Conservation (phyloP, 176 grass and related monocot genomes). For the Zoysia pacifica region DNA sequence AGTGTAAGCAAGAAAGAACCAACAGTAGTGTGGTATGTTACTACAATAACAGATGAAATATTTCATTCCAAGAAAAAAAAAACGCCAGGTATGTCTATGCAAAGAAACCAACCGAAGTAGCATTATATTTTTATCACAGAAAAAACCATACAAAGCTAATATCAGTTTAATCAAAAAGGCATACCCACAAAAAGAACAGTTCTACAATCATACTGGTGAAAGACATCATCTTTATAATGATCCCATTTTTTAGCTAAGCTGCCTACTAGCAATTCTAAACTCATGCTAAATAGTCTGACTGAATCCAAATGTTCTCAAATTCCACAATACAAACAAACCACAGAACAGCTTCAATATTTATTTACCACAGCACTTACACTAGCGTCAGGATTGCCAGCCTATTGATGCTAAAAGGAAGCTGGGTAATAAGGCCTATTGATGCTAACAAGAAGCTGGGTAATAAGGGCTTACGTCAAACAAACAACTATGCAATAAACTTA, state of each 20-base stretch:
- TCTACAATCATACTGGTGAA: background rate
- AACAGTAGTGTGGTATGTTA: background rate
- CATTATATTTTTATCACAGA: background rate
- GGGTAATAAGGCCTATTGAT: background rate
- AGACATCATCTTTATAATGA: background rate
- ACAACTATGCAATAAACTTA: constrained; percentile 46
- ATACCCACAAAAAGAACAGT: background rate
- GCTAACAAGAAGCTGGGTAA: background rate
- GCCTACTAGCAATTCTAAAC: background rate
- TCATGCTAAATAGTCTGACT: background rate
- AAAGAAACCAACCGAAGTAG: background rate
- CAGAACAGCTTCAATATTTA: background rate
- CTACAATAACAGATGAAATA: background rate
- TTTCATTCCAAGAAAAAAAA: background rate
- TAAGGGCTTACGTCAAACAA: background rate
- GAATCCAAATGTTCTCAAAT: constrained; percentile 3
- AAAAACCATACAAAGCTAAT: background rate
- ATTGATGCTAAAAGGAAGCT: background rate
- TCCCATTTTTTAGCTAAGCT: background rate
- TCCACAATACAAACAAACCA: background rate
- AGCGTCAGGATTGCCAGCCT: background rate
- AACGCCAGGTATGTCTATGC: background rate
- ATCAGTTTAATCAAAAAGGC: background rate
- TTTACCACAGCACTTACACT: background rate
- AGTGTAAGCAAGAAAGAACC: background rate